phyloP scores from a whole-genome alignment of 352 stramenopile genomes.

The Peronospora farinosa region DNA sequence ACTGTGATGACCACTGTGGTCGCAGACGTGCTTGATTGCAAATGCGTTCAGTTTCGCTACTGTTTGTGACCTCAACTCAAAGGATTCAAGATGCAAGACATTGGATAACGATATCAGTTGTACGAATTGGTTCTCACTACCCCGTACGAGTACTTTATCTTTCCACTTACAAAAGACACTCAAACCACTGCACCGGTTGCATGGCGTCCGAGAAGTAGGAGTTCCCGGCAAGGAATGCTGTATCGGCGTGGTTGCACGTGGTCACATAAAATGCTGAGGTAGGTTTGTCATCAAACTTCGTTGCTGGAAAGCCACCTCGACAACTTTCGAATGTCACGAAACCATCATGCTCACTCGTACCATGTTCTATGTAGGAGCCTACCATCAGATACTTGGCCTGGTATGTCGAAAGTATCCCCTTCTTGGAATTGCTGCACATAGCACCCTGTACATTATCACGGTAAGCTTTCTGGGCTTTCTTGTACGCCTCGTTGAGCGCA shows the following conservation, averaged over 20 bases:
- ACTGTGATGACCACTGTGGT: no score
- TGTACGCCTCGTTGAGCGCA: constrained; percentile 27
- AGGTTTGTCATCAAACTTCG: constrained; percentile 36
- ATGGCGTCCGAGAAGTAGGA: constrained; percentile 32
- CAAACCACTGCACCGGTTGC: constrained; percentile 58
- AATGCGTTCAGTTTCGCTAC: no score
- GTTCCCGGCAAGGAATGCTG: constrained; percentile 47
- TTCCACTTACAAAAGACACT: constrained; percentile 57
- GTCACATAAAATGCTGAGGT: constrained; percentile 47
- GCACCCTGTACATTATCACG: constrained; percentile 29
- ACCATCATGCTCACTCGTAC: constrained; percentile 27
- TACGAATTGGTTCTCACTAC: no score
- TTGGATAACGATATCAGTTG: no score
- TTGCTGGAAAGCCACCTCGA: constrained; percentile 23
- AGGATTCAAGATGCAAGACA: no score
- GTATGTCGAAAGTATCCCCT: constrained; percentile 34
- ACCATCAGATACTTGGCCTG: constrained; percentile 17
- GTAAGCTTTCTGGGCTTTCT: constrained; percentile 28
- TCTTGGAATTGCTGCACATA: constrained; percentile 38
- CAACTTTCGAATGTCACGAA: constrained; percentile 49
- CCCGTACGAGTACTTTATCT: no score
- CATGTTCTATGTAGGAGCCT: constrained; percentile 22
- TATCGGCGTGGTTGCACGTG: constrained; percentile 56
- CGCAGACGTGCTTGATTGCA: no score
- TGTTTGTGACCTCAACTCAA: no score